Conservation (phyloP, 2,329 filamentous ascomycete species). For the Botrytis fabae region DNA sequence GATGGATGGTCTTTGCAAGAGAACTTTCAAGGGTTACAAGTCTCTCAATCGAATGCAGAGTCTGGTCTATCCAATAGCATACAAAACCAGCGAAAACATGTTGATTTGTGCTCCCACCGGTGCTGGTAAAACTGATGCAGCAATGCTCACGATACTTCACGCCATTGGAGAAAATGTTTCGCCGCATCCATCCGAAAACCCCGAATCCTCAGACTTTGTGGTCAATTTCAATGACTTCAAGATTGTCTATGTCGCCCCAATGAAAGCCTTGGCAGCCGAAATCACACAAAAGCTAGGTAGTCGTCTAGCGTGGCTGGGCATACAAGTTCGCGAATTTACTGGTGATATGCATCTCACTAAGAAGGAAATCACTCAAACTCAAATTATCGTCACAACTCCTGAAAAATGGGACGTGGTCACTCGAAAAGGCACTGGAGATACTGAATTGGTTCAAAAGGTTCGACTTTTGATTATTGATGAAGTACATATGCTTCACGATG, state of each 20-base stretch:
- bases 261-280: constrained; percentile 97
- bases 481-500: constrained; percentile 99
- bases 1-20: constrained; percentile 83
- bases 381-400: constrained; percentile 97
- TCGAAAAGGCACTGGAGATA: constrained; percentile 94
- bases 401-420: constrained; percentile 99
- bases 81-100: constrained; percentile 97
- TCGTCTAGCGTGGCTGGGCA: constrained; percentile 87
- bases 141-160: constrained; percentile 93
- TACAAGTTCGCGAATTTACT: constrained; percentile 90
- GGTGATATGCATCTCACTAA: constrained; percentile 99
- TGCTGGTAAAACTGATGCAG: constrained; percentile 97
- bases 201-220: constrained; percentile 72
- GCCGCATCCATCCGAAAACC: constrained; percentile 76
- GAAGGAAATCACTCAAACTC: constrained; percentile 89
- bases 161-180: constrained; percentile 81
- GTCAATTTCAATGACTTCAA: constrained; percentile 91
- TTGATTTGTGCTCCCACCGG: constrained; percentile 96
- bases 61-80: constrained; percentile 90
- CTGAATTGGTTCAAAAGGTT: constrained; percentile 96
- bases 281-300: constrained; percentile 93
- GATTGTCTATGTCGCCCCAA: constrained; percentile 96
- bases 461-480: constrained; percentile 96
- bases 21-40: constrained; percentile 95
- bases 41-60: constrained; percentile 97